Evolutionary conservation across 2,329 filamentous ascomycete genomes (phyloP), one percentile per base, ranked within the genome.

Genomic region (Verticillium zaregamsianum): DNA sequence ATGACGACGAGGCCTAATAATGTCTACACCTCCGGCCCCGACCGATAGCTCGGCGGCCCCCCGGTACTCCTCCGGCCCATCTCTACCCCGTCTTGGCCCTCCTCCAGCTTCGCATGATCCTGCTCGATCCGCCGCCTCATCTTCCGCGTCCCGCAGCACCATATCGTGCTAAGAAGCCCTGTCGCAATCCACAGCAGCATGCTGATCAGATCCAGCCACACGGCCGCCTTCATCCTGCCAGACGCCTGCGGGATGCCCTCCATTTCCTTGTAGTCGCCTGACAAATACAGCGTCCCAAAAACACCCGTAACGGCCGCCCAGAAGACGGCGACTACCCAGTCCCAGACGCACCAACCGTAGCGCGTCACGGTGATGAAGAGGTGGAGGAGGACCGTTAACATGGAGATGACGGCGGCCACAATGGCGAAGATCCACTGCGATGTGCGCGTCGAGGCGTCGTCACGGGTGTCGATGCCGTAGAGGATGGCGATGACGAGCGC

Each of bases 361-460:
- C 60, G 63, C 0, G 61, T 64, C 1, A 61, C 61, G 4, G 63
- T 64, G 17, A 57, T 61, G 9, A 64, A 55, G 31, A 49, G 35
- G 56, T 63, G 58, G 12, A 63, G 62, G 6, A 57, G 55, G 32
- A 49, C 62, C 3, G 63, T 63, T 4, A 63, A n/a, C 1, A 62
- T 52, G 1, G 61, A 63, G 5, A 64, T 32, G 8, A 59, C 40
- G 5, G 59, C 63, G 1, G 61, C 58, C 5, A 63, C 58, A 33
- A 64, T 59, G 33, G 63, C 63, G 15, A 59, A 63, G 52, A 63
- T 63, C 61, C 58, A 64, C 33, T 54, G 39, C 2, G 63, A 63
- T 39, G 52, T 15, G 33, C 25, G 20, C 3, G 33, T 20, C 23
- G 37, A 35, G 9, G 56, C 40, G 8, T 39, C 15, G 23, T 57